Conservation (phyloP, 345 rosid species). For the Pelargonium nanum region DNA sequence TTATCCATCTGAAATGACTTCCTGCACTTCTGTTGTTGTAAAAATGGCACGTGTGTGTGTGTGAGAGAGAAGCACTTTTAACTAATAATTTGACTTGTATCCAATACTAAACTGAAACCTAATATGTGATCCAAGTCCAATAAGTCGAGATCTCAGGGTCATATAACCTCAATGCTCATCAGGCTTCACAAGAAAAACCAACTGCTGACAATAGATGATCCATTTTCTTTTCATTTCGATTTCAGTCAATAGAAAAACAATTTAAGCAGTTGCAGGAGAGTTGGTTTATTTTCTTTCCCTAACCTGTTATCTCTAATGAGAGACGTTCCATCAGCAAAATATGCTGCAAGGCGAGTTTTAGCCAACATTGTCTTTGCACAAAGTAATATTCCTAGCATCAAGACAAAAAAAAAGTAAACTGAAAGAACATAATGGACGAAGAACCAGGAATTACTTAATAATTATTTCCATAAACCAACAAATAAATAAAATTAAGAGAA, state of each 20-base stretch:
- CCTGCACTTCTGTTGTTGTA: too few relatives aligned
- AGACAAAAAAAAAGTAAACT: slow-evolving; percentile 7
- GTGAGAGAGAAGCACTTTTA: background rate
- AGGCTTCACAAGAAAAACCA: too few relatives aligned
- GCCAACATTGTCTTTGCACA: slow-evolving; percentile 87
- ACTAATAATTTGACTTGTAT: background rate
- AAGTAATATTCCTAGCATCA: slow-evolving; percentile 60
- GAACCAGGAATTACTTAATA: background rate
- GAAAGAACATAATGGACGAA: background rate
- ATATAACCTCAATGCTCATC: background rate
- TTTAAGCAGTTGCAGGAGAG: background rate
- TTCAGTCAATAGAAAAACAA: background rate
- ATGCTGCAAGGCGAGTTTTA: slow-evolving; percentile 59
- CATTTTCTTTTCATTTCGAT: background rate
- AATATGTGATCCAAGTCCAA: background rate
- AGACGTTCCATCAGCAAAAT: slow-evolving; percentile 80
- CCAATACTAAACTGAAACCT: background rate
- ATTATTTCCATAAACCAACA: background rate
- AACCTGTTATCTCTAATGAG: slow-evolving; percentile 41
- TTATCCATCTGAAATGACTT: too few relatives aligned
- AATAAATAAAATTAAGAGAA: too few relatives aligned
- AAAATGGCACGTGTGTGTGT: too few relatives aligned
- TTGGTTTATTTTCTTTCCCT: slow-evolving; percentile 6
- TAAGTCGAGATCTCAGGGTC: background rate
- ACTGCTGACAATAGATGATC: background rate